Evolutionary conservation across 352 stramenopile genomes (phyloP).

Genomic region (Aphanomyces euteiches): DNA sequence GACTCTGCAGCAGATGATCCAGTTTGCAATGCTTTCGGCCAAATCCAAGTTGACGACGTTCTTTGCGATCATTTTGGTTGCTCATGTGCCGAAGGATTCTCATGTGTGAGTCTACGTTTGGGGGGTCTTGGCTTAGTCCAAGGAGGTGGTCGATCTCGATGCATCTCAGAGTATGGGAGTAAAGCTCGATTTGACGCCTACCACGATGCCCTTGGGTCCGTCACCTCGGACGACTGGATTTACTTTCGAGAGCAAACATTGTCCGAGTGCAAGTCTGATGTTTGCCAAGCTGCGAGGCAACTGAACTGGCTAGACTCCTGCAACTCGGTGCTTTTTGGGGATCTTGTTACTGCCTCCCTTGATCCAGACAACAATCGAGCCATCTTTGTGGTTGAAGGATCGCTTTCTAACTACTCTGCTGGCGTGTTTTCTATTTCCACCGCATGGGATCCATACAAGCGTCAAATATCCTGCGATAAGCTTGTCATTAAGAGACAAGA

Average conservation of each 20-base stretch:
- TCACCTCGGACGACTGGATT: conserved; percentile 62
- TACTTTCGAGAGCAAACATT: conserved; percentile 55
- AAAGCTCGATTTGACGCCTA: conserved; percentile 30
- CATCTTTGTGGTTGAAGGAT: conserved; percentile 75
- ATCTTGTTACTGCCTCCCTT: conserved; percentile 66
- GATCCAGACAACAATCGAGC: conserved; percentile 43
- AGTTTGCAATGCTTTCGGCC: conserved; percentile 54
- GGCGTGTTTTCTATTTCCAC: conserved; percentile 59
- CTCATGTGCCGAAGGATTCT: conserved; percentile 44
- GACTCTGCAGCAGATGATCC: not conserved
- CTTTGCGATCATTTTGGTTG: conserved; percentile 69
- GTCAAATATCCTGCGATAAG: not conserved
- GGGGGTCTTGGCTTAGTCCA: conserved; percentile 71
- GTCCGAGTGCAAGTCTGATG: conserved; percentile 44
- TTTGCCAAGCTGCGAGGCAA: conserved; percentile 54
- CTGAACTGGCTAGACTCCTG: conserved; percentile 71
- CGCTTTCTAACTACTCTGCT: conserved; percentile 52
- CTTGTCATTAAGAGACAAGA: not conserved
- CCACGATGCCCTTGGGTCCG: conserved; percentile 39
- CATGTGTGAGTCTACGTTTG: conserved; percentile 61
- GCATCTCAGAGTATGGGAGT: conserved; percentile 35
- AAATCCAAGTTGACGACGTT: conserved; percentile 77
- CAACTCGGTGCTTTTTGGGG: conserved; percentile 60
- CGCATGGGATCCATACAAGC: conserved; percentile 34
- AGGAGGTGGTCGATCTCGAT: conserved; percentile 61